phyloP scores from a whole-genome alignment of 371 early-diverging fungal genomes.

The Polyrhizophydium stewartii region DNA sequence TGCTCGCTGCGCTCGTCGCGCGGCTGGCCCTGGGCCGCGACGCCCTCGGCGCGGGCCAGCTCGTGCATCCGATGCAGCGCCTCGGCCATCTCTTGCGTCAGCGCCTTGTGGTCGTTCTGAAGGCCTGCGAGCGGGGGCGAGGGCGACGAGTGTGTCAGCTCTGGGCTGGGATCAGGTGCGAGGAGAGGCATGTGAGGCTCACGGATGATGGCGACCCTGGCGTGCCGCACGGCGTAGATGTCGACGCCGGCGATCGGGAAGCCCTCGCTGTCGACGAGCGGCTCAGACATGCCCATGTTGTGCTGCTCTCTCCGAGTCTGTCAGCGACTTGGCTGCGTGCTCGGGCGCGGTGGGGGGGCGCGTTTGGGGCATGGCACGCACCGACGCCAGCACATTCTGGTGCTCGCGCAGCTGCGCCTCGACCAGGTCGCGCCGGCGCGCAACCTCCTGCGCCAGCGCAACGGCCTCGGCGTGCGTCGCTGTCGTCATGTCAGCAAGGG shows the following conservation, averaged over 20 bases:
- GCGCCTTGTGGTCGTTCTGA: slow-evolving; percentile 63
- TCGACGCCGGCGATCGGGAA: slow-evolving; percentile 89
- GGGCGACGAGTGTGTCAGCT: too few relatives aligned
- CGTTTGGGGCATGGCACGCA: slow-evolving; percentile 7
- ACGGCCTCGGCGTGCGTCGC: slow-evolving; percentile 25
- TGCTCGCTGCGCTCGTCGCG: background rate
- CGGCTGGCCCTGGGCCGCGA: background rate
- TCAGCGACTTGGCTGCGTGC: background rate
- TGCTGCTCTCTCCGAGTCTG: slow-evolving; percentile 32
- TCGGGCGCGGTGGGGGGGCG: background rate
- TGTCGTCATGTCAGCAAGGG: slow-evolving; percentile 18
- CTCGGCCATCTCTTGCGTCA: slow-evolving; percentile 69
- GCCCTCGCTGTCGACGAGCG: slow-evolving; percentile 71
- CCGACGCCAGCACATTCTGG: slow-evolving; percentile 44
- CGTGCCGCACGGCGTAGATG: slow-evolving; percentile 62
- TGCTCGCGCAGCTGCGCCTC: slow-evolving; percentile 55
- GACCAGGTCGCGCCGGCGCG: slow-evolving; percentile 57
- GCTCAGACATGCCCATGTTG: slow-evolving; percentile 65
- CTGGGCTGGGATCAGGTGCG: too few relatives aligned
- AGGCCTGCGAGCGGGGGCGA: slow-evolving; percentile 21
- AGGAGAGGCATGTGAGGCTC: slow-evolving; percentile 11
- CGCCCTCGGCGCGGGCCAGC: slow-evolving; percentile 7
- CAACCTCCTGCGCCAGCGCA: slow-evolving; percentile 52
- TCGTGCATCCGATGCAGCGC: slow-evolving; percentile 63
- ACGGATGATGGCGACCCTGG: slow-evolving; percentile 61